Evolutionary conservation across 176 grass and related monocot genomes (phyloP), one percentile per base, ranked within the genome.

Genomic region (Oryza meridionalis): DNA sequence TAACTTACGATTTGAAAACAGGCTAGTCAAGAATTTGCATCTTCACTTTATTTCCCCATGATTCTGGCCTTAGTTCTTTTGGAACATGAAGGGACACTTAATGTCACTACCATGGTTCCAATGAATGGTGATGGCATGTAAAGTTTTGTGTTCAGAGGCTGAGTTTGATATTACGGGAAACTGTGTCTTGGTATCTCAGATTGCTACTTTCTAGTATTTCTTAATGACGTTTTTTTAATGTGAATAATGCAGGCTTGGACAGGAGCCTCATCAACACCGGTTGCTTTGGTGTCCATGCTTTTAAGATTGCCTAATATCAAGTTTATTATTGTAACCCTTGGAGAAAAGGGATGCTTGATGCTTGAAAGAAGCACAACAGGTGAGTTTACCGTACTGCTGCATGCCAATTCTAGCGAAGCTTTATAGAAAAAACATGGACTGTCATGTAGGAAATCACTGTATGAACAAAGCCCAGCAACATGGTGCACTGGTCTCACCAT

Each of bases 341-440:
- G 96, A 14, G 87, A 93, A 35, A 92, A 87, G 82, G 93, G 96
- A 40, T 98, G 85, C 73, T 83, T 98, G 37, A 92, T 98, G 96
- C 77, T 98, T 72, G 91, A 98, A 75, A 95, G 89, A 98, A 90
- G 91, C 74, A 47, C 69, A 83, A 90, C 59, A 77, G 91, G 93
- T 95, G 22, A 87, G 86, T 84, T 75, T 81, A 66, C 25, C 62
- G 0, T 76, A 71, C 49, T 12, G 29, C 44, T 67, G 4, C 33
- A 3, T 58, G 33, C 67, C 5, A 44, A 35, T 75, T 35, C 21
- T 44, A 44, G 17, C 9, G 6, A 24, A 66, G 16, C 58, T 78
- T 47, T 81, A 53, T 65, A 43, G 25, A 76, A 7, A 59, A 51
- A 2, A 62, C 58, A 62, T 62, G n/a, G 8, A 62, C 58, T 62